phyloP scores from a whole-genome alignment of 148 eudicot genomes.

The Linanthus parryae region DNA sequence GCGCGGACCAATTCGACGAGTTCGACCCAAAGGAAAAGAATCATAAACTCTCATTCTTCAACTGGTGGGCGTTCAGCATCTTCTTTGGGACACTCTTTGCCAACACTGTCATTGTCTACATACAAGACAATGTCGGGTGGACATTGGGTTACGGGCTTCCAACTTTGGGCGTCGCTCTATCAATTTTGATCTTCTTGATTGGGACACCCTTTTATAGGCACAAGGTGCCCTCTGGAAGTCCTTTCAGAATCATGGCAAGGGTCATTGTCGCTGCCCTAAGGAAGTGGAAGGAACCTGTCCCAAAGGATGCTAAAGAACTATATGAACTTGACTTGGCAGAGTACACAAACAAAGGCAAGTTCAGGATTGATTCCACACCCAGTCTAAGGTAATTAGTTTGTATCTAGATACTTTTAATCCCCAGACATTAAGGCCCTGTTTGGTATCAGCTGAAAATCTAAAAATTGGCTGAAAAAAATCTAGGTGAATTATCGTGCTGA shows the following conservation, averaged over 20 bases:
- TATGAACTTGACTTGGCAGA: slow-evolving; percentile 55
- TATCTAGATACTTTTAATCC: too few relatives aligned
- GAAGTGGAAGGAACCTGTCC: slow-evolving; percentile 37
- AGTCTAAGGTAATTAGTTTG: slow-evolving; percentile 55
- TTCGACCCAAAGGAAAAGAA: slow-evolving; percentile 67
- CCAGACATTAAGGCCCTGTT: too few relatives aligned
- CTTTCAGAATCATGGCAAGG: slow-evolving; percentile 64
- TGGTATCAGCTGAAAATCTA: too few relatives aligned
- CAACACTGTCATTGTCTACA: slow-evolving; percentile 66
- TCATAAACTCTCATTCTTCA: slow-evolving; percentile 75
- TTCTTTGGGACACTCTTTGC: slow-evolving; percentile 80
- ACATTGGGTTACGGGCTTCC: slow-evolving; percentile 76
- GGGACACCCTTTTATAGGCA: slow-evolving; percentile 70
- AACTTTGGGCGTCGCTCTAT: slow-evolving; percentile 51
- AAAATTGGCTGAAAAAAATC: too few relatives aligned
- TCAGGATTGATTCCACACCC: slow-evolving; percentile 54
- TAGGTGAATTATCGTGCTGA: too few relatives aligned
- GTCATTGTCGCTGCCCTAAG: slow-evolving; percentile 60
- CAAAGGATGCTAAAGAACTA: slow-evolving; percentile 57
- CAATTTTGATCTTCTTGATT: slow-evolving; percentile 50
- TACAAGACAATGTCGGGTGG: slow-evolving; percentile 90
- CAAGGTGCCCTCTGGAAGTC: slow-evolving; percentile 55
- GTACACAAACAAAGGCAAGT: slow-evolving; percentile 43
- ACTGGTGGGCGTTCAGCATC: slow-evolving; percentile 93
- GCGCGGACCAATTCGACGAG: slow-evolving; percentile 77